phyloP scores from a whole-genome alignment of 164 flowering plant genomes.

The Kingdonia uniflora region DNA sequence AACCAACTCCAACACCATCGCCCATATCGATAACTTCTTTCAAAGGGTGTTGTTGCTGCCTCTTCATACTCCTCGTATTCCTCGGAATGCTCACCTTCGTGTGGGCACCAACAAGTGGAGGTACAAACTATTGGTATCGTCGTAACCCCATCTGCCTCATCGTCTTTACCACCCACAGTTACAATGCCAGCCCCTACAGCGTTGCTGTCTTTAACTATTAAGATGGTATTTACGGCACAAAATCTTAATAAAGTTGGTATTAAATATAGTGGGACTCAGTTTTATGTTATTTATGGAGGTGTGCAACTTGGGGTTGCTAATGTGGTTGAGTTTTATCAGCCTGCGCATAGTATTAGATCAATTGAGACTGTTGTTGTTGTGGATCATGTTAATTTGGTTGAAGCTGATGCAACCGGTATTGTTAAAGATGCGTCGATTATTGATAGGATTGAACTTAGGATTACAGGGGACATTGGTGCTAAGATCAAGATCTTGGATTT shows the following conservation, averaged over 20 bases:
- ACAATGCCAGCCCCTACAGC: slow-evolving; percentile 20
- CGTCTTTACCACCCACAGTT: background rate
- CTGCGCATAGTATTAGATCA: slow-evolving; percentile 59
- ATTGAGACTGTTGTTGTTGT: slow-evolving; percentile 58
- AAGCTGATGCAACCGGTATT: slow-evolving; percentile 65
- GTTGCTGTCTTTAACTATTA: slow-evolving; percentile 50
- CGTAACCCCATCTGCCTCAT: slow-evolving; percentile 20
- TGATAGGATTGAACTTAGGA: slow-evolving; percentile 80
- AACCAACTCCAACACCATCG: slow-evolving; percentile 33
- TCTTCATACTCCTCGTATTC: slow-evolving; percentile 81
- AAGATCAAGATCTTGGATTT: slow-evolving; percentile 72
- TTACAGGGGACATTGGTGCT: slow-evolving; percentile 82
- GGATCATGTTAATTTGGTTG: slow-evolving; percentile 56
- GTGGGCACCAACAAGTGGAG: slow-evolving; percentile 79
- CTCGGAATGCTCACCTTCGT: slow-evolving; percentile 71
- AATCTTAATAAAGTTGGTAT: slow-evolving; percentile 94
- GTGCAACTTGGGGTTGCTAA: slow-evolving; percentile 74
- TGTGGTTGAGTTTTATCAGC: slow-evolving; percentile 75
- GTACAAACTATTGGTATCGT: slow-evolving; percentile 79
- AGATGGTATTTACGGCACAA: slow-evolving; percentile 67
- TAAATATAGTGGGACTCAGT: slow-evolving; percentile 74
- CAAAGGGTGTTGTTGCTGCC: slow-evolving; percentile 94
- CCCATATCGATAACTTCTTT: slow-evolving; percentile 35
- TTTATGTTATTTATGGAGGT: slow-evolving; percentile 85
- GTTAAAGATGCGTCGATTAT: slow-evolving; percentile 72